Evolutionary conservation across 176 grass and related monocot genomes (phyloP), one percentile per base, ranked within the genome.

Genomic region (Cenchrus americanus): DNA sequence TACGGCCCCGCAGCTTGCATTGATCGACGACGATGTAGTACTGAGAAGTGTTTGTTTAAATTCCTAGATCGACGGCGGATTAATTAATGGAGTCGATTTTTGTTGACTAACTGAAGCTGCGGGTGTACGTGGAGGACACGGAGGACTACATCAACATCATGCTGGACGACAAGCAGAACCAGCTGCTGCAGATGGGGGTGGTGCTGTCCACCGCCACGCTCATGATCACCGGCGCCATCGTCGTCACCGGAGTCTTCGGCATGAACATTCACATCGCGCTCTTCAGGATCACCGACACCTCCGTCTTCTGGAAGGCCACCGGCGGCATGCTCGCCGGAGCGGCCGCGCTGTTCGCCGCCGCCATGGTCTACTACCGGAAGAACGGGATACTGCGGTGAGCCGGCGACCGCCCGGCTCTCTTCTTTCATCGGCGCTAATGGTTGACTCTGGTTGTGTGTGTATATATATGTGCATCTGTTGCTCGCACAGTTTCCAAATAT

Each of bases 141-240:
- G 93, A 92, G 73, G 90, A 95, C 51, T 92, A 95, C 61, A 92
- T 95, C 72, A 92, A 94, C 81, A 92, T 94, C 55, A 94, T 94
- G 92, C 77, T 92, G 58, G 92, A 94, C 53, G 89, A 94, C 60
- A 94, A 92, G 67, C 92, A 94, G 73, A 94, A 94, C 84, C 87
- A 94, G 79, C 79, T 94, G 85, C 79, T 95, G 17, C 87, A 90
- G 84, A 90, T 92, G 90, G 93, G 93, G 71, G 67, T 92, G 42
- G 58, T 90, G 90, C 85, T 95, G 23, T 85, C 85, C 48, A 95
- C 80, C 51, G 93, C 11, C 23, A 90, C 88, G 60, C 63, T 95
- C 34, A 27, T 92, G 10, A 0, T 84, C 43, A 95, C 73, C 69
- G 18, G 41, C 48, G 87, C 82, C 67, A 64, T 95, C 23, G 37